Evolutionary conservation across 257 asterid species (phyloP).

Genomic region (Solanum pimpinellifolium): DNA sequence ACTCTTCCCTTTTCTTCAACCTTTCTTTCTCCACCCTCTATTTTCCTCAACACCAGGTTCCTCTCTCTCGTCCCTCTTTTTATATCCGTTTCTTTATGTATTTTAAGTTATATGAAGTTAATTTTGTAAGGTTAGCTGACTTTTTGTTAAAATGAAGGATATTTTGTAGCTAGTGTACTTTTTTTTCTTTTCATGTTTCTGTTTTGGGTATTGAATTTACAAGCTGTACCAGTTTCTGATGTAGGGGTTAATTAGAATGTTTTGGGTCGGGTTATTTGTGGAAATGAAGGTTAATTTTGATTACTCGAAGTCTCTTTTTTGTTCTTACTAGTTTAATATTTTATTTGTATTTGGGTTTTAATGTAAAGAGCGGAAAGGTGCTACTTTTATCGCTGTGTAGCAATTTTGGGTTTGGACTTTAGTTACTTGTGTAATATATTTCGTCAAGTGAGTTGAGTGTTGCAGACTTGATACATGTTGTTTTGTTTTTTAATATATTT

Average conservation of each 20-base stretch:
- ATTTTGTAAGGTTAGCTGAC: not conserved
- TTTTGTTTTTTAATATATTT: not conserved
- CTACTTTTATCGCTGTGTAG: not conserved
- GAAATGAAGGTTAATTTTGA: not conserved
- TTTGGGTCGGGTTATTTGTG: not conserved
- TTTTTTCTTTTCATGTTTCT: not conserved
- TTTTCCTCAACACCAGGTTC: conserved; percentile 4
- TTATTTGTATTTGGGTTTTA: not conserved
- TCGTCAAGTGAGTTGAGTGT: not conserved
- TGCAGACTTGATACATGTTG: not conserved
- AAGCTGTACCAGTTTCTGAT: not conserved
- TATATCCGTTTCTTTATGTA: not conserved
- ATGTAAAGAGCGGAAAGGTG: not conserved
- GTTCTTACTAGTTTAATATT: not conserved
- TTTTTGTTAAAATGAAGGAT: not conserved
- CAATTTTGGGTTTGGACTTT: not conserved
- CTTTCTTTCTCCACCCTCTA: not conserved
- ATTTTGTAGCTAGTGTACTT: not conserved
- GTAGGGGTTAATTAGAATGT: not conserved
- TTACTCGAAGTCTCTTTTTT: not conserved
- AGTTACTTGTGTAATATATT: not conserved
- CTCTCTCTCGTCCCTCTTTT: not conserved
- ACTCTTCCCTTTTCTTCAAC: not conserved
- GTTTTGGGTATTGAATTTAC: not conserved
- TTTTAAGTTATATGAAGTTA: not conserved